Conservation (phyloP, 2,329 filamentous ascomycete species). For the Aureobasidium zeae region DNA sequence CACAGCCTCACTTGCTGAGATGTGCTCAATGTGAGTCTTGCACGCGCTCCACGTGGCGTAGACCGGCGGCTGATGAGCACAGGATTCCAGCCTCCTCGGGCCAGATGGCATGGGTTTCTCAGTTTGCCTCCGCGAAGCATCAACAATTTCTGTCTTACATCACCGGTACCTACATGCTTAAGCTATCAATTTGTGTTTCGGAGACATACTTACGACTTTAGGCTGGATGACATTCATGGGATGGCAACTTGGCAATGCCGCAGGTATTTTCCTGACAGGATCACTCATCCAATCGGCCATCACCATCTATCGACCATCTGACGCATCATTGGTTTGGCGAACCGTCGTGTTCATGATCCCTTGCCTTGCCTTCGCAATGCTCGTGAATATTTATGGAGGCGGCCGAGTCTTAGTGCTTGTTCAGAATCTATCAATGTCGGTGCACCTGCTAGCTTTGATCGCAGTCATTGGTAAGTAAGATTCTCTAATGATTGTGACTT, state of each 20-base stretch:
- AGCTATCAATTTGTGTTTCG: no score
- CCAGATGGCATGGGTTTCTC: slow-evolving; percentile 3
- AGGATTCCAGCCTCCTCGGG: neutral
- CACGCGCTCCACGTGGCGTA: neutral
- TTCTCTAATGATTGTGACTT: neutral
- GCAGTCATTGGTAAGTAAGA: slow-evolving; percentile 19
- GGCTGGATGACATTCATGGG: slow-evolving; percentile 20
- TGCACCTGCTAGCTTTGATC: slow-evolving; percentile 33
- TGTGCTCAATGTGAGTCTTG: slow-evolving; percentile 18
- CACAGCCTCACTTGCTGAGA: slow-evolving; percentile 24
- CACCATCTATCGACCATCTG: neutral
- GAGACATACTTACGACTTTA: no score
- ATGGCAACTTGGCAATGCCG: slow-evolving; percentile 21
- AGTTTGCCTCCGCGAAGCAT: neutral
- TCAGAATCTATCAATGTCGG: slow-evolving; percentile 30
- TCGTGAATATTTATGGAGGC: slow-evolving; percentile 5
- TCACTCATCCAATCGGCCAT: slow-evolving; percentile 20
- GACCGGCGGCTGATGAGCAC: neutral
- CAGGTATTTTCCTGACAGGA: slow-evolving; percentile 20
- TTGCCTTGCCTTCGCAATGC: neutral
- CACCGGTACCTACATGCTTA: slow-evolving; percentile 20
- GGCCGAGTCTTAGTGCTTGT: slow-evolving; percentile 16
- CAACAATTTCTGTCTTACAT: slow-evolving; percentile 17
- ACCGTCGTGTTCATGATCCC: slow-evolving; percentile 1
- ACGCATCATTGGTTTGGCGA: neutral